Evolutionary conservation across 1,284 basidiomycete species (phyloP), one percentile per base, ranked within the genome.

Genomic region (Ustilago sp.): DNA sequence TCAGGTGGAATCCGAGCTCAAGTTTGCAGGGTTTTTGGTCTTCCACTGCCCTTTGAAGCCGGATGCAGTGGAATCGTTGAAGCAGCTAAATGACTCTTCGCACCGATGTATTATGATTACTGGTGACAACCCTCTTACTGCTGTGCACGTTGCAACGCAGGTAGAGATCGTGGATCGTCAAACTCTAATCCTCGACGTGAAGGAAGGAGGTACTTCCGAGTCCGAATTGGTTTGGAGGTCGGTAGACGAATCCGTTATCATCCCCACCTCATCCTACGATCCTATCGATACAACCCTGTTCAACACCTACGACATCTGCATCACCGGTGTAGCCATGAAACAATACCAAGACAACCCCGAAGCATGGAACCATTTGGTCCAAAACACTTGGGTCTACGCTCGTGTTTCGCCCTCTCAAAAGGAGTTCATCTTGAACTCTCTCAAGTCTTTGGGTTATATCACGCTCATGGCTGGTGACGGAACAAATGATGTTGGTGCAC

Each of bases 81-180:
- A 80, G 60, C 78, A 83, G 72, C 74, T 85, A 57, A 81, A 81
- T 63, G 84, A 85, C 68, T 84, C 84, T 38, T 82, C 82, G 41
- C 84, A 86, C 73, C 80, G 84, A 36, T 82, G 84, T 59, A 83
- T 86, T 66, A 86, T 86, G 84, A 86, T 86, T 51, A 86, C 84
- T 7, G 84, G 84, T n/a, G 84, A 86, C 80, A 84, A 85, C 65
- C 83, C 84, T 35, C 59, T 86, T 36, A 86, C 84, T 28, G 84
- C 83, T 3, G 77, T 84, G 17, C 84, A 85, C 54, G 80, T 86
- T 7, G 84, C 84, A 8, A 73, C 66, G 28, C 81, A 86, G 63
- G 84, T 86, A 41, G 84, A 86, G 62, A 86, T 86, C 45, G 83
- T 86, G 5, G 78, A 82, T 59, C 79, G 84, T 13, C 80, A 83